A percentile compares a stretch with the other conserved stretches of the same genome.
Conservation (phyloP, 208 protist genomes). For the Vickermania ingenoplastis region DNA sequence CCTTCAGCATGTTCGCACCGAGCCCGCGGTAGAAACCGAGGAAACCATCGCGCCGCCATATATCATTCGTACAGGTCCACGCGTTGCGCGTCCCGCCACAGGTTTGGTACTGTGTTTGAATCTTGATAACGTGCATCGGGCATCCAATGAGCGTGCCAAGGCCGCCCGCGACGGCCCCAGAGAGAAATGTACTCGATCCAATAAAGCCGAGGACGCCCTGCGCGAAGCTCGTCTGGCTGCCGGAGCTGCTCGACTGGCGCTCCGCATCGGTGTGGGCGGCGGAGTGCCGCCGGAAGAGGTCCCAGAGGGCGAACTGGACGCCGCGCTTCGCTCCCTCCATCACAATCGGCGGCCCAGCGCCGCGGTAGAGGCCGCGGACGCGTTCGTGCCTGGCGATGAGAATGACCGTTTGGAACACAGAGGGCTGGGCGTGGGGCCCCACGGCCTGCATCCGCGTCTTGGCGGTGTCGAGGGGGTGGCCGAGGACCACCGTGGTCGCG, state of each 20-base stretch:
- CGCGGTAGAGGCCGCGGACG: constrained; percentile 69
- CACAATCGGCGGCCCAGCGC: constrained; percentile 58
- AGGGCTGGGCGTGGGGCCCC: constrained; percentile 28
- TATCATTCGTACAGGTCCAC: constrained; percentile 58
- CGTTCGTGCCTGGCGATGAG: constrained; percentile 51
- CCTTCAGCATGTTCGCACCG: constrained; percentile 57
- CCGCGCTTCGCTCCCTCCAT: constrained; percentile 79
- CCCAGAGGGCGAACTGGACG: constrained; percentile 79
- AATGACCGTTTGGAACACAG: constrained; percentile 39
- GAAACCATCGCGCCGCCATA: constrained; percentile 45
- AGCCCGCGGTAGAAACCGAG: constrained; percentile 75
- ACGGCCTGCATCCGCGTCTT: constrained; percentile 84
- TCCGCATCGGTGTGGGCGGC: not conserved
- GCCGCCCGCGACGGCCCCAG: constrained; percentile 68
- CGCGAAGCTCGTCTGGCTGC: not conserved
- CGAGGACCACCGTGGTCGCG: constrained; percentile 45
- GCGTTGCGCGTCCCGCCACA: constrained; percentile 39
- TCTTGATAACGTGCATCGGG: constrained; percentile 84
- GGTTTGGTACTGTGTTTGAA: constrained; percentile 74
- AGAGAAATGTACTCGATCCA: constrained; percentile 37
- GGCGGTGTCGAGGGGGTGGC: constrained; percentile 83
- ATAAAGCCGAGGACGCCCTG: constrained; percentile 11
- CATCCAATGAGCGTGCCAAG: constrained; percentile 81
- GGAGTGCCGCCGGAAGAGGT: constrained; percentile 27
- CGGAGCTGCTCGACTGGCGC: not conserved